Conservation (phyloP, 371 early-diverging fungal species). For the Mortierella sp. region DNA sequence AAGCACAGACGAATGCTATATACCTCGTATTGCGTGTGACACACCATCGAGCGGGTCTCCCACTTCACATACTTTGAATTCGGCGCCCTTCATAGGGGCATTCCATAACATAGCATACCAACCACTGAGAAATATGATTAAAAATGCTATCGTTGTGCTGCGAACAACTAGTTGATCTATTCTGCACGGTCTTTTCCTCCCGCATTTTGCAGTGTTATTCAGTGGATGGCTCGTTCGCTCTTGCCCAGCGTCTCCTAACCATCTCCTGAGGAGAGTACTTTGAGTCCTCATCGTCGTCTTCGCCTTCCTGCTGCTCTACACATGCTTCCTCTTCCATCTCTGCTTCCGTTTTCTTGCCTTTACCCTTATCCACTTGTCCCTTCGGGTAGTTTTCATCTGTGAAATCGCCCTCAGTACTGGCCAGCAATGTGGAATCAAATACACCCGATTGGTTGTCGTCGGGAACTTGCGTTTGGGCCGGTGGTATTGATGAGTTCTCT, state of each 20-base stretch:
- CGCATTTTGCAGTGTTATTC: not conserved
- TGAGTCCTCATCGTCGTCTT: constrained; percentile 20
- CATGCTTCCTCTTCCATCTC: constrained; percentile 21
- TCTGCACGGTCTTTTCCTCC: not conserved
- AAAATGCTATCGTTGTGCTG: too few species aligned
- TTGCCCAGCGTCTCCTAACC: constrained; percentile 45
- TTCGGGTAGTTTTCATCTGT: not conserved
- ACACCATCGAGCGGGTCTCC: too few species aligned
- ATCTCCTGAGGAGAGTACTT: constrained; percentile 44
- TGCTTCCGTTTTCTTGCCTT: constrained; percentile 24
- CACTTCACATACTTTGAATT: too few species aligned
- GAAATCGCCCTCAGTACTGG: not conserved
- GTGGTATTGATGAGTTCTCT: too few species aligned
- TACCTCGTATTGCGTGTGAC: too few species aligned
- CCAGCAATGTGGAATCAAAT: not conserved
- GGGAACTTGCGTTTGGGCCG: too few species aligned
- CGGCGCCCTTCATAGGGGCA: too few species aligned
- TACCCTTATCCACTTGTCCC: constrained; percentile 17
- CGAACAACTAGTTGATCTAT: not conserved
- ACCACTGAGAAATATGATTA: too few species aligned
- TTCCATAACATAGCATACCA: too few species aligned
- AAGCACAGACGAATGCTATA: too few species aligned
- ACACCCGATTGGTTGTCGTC: too few species aligned
- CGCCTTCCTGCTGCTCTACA: constrained; percentile 8
- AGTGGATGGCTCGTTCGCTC: not conserved